A percentile compares a stretch with the other conserved stretches of the same genome.
These are phyloP conservation scores for Pythium dissotocum DNA, from an alignment of 352 stramenopile genomes.

Conservation along the genomic window DNA sequence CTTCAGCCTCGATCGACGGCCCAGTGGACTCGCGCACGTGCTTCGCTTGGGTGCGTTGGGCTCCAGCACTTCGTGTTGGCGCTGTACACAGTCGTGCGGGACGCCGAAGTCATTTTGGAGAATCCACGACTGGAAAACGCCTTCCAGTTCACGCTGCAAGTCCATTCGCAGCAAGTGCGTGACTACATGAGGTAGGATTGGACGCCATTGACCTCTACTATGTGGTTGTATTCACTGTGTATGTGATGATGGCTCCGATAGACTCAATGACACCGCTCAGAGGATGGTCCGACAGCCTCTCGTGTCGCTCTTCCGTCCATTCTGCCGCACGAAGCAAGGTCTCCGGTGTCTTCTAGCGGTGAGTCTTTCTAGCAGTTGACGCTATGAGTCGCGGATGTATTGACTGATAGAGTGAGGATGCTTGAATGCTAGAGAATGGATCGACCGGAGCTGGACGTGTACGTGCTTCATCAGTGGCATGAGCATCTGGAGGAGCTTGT, in stretches of 20 bases:
- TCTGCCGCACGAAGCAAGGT: constrained; percentile 3
- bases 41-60: not conserved
- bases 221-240: not conserved
- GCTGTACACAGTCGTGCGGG: not conserved
- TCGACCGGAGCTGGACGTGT: not conserved
- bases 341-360: not conserved
- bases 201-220: not conserved
- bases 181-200: constrained; percentile 11
- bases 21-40: not conserved
- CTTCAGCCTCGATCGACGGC: not conserved
- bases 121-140: constrained; percentile 10
- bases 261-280: not conserved
- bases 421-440: not conserved
- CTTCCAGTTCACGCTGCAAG: constrained; percentile 9
- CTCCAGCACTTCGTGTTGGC: not conserved
- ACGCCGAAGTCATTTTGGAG: not conserved
- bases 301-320: not conserved
- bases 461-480: constrained; percentile 5
- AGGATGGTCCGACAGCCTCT: not conserved
- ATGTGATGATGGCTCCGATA: not conserved
- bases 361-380: not conserved
- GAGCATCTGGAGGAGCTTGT: constrained; percentile 10
- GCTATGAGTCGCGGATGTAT: not conserved
- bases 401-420: not conserved
- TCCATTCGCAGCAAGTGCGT: constrained; percentile 7